phyloP scores from a whole-genome alignment of 2,329 filamentous ascomycete genomes.

The Immersiporthe knoxdaviesiana region DNA sequence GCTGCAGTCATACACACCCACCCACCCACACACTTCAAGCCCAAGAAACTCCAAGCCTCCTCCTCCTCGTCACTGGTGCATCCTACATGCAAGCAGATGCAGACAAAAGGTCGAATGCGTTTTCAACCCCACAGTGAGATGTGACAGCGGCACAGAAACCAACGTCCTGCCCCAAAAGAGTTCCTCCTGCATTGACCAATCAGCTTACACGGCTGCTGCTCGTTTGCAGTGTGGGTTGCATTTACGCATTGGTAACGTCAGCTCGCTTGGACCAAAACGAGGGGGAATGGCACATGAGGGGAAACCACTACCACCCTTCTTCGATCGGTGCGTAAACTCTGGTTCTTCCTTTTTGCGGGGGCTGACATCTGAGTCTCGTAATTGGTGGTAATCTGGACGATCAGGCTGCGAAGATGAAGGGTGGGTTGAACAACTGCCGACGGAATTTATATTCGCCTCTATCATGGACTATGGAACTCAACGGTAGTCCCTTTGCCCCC shows the following conservation, averaged over 20 bases:
- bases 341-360: constrained; percentile 18
- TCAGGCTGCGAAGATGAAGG: neutral
- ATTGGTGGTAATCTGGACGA: constrained; percentile 7
- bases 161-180: neutral
- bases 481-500: neutral
- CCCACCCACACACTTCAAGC: neutral
- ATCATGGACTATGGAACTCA: neutral
- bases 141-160: neutral
- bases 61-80: neutral
- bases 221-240: neutral
- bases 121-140: neutral
- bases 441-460: constrained; percentile 14
- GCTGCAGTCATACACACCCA: neutral
- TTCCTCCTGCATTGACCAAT: constrained; percentile 17
- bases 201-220: constrained; percentile 17
- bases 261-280: constrained; percentile 8
- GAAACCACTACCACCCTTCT: neutral
- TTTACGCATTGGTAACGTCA: constrained; percentile 9
- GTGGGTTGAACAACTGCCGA: neutral
- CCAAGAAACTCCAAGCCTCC: neutral
- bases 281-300: constrained; percentile 4
- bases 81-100: neutral
- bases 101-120: neutral
- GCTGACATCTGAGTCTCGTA: constrained; percentile 13
- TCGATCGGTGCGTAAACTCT: neutral